Conservation (phyloP, 108 stramenopile genomes). For the Skeletonema marinoi region DNA sequence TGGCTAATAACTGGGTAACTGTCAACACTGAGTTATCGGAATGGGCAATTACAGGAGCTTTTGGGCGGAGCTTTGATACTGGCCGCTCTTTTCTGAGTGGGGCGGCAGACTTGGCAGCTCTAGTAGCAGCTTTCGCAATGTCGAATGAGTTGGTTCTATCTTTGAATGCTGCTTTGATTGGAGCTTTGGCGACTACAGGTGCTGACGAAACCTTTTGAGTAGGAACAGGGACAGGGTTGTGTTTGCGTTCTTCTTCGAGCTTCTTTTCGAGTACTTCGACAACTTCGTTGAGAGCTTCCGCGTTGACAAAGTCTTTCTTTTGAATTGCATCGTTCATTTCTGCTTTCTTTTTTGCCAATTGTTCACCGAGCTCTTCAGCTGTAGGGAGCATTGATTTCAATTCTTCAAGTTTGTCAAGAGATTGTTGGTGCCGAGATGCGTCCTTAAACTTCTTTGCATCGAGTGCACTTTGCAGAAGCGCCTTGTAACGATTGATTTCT, state of each 20-base stretch:
- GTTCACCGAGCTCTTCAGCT: conserved; percentile 49
- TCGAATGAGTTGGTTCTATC: conserved; percentile 10
- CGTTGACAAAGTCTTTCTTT: conserved; percentile 70
- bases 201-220: conserved; percentile 6
- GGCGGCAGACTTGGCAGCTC: conserved; percentile 6
- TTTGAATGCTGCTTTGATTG: conserved; percentile 24
- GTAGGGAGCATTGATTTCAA: conserved; percentile 64
- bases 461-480: conserved; percentile 47
- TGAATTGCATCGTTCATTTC: conserved; percentile 65
- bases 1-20: conserved; percentile 66
- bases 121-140: conserved; percentile 10
- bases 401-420: conserved; percentile 60
- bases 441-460: conserved; percentile 70
- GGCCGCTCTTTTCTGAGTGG: conserved; percentile 20
- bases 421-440: conserved; percentile 59
- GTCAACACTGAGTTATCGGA: conserved; percentile 51
- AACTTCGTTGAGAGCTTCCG: conserved; percentile 57
- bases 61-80: conserved; percentile 79
- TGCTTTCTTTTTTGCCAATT: conserved; percentile 41
- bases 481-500: conserved; percentile 46
- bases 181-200: conserved; percentile 7
- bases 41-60: conserved; percentile 63
- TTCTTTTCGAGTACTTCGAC: conserved; percentile 57
- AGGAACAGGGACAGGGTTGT: neutral
- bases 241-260: conserved; percentile 49